Evolutionary conservation across 768 basidiomycete genomes (phyloP), one percentile per base, ranked within the genome.

Genomic region (Scleroderma citrinum): DNA sequence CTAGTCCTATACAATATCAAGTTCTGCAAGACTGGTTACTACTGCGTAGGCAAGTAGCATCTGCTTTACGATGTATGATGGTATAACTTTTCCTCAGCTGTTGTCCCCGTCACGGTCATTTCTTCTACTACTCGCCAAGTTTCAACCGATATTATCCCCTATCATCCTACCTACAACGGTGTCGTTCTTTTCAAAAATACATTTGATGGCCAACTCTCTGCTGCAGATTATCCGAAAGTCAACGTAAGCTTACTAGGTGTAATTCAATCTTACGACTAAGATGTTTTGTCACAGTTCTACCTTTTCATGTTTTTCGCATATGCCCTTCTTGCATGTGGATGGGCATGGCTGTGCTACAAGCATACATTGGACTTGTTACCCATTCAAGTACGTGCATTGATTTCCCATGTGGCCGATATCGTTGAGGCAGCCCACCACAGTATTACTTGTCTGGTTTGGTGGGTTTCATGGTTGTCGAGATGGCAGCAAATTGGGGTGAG

Each of bases 181-280:
- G 69, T 72, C 30, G 87, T 97, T 32, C 71, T 87, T 40, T 98
- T 99, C 74, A 78, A 76, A 58, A 97, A 96, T 66, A 81, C 76
- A 2, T 97, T 97, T 61, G 73, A 85, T 23, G 96, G 96, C 17
- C 81, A 87, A 63, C 74, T 99, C 19, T 80, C 95, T 12, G 93
- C 94, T 6, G 79, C 88, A 5, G 96, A 99, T 64, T 96, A 97
- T 67, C 96, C 96, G 11, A 98, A 98, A 81, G 89, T 98, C 64
- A 85, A 81, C 50, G 93, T 96, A 65, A 59, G 89, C 66, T 30
- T 8, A 13, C 36, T 6, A n/a, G 8, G n/a, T 44, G 13, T 7
- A 30, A 3, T 16, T 3, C 32, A 21, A 19, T 13, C 12, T n/a
- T 7, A 19, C 21, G 2, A 20, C 44, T 24, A 13, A 23, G 6